phyloP scores from a whole-genome alignment of 495 filamentous ascomycete species.

The Xylaria acuta region DNA sequence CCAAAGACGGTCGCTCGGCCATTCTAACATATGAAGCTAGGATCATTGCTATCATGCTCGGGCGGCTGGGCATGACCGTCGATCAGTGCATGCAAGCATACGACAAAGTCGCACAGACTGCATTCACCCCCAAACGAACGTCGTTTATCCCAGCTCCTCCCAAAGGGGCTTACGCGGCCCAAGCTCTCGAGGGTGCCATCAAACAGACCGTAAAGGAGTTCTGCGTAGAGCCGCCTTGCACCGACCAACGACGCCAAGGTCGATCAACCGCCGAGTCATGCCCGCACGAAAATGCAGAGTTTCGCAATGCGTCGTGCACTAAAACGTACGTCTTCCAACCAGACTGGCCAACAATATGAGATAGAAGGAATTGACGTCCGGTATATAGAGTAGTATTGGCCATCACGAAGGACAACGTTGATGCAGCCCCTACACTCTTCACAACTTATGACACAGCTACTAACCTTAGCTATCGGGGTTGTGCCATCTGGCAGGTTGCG shows the following conservation, averaged over 20 bases:
- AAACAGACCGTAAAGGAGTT: constrained; percentile 27
- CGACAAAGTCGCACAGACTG: constrained; percentile 29
- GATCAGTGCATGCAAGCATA: constrained; percentile 40
- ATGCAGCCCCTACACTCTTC: constrained; percentile 27
- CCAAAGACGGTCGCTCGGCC: not conserved
- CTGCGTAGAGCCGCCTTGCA: constrained; percentile 22
- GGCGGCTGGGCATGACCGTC: constrained; percentile 39
- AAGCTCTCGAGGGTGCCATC: constrained; percentile 34
- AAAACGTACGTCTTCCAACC: constrained; percentile 27
- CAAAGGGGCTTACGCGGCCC: constrained; percentile 32
- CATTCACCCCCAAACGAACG: constrained; percentile 32
- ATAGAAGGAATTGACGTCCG: constrained; percentile 4
- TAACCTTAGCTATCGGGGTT: constrained; percentile 23
- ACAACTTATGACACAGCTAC: constrained; percentile 30
- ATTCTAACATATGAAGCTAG: constrained; percentile 21
- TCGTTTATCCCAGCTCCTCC: constrained; percentile 12
- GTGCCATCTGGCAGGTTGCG: constrained; percentile 50
- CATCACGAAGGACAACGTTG: constrained; percentile 30
- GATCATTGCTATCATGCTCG: constrained; percentile 48
- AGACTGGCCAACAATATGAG: not conserved
- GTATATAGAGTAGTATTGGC: constrained; percentile 28
- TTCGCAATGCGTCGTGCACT: constrained; percentile 18
- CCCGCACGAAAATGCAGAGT: constrained; percentile 15
- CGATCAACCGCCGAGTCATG: constrained; percentile 21
- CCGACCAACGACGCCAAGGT: constrained; percentile 19